A percentile compares a stretch with the other conserved stretches of the same genome.
Conservation (phyloP, 2,329 filamentous ascomycete genomes). For the Colletotrichum lini region DNA sequence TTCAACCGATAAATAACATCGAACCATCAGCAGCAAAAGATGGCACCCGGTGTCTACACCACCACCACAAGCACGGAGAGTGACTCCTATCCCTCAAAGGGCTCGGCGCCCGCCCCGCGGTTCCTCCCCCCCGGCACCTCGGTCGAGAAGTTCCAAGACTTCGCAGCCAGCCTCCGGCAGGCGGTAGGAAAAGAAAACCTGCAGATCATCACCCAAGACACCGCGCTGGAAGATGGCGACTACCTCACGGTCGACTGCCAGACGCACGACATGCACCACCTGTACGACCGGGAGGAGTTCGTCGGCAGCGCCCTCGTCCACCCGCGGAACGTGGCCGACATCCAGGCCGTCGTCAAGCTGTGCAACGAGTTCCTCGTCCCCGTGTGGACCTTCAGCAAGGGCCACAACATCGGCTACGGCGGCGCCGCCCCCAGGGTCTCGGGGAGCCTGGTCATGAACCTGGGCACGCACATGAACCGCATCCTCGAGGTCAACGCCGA, state of each 20-base stretch:
- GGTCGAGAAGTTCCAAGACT: slow-evolving; percentile 22
- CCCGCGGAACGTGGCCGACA: slow-evolving; percentile 54
- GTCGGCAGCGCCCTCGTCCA: slow-evolving; percentile 56
- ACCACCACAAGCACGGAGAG: slow-evolving; percentile 4
- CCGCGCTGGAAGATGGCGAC: slow-evolving; percentile 27
- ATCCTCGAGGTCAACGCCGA: slow-evolving; percentile 66
- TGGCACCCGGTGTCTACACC: slow-evolving; percentile 21
- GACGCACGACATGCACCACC: slow-evolving; percentile 52
- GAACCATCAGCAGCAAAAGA: not conserved
- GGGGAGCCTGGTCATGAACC: slow-evolving; percentile 64
- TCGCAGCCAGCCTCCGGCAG: slow-evolving; percentile 18
- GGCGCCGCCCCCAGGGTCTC: slow-evolving; percentile 67
- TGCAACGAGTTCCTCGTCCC: slow-evolving; percentile 62
- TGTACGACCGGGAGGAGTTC: slow-evolving; percentile 60
- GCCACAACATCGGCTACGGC: slow-evolving; percentile 67
- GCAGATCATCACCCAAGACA: slow-evolving; percentile 30
- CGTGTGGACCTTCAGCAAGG: slow-evolving; percentile 64
- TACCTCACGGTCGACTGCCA: slow-evolving; percentile 33
- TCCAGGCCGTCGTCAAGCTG: slow-evolving; percentile 61
- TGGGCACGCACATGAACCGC: slow-evolving; percentile 68
- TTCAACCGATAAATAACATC: no score
- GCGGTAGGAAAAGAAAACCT: slow-evolving; percentile 32
- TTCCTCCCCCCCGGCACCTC: slow-evolving; percentile 24
- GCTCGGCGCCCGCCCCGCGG: slow-evolving; percentile 15
- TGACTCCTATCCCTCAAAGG: not conserved